Percentiles rank a stretch among this genome's conserved stretches.
phyloP scores from a whole-genome alignment of 805 yeast genomes.

The Scheffersomyces lignosus region DNA sequence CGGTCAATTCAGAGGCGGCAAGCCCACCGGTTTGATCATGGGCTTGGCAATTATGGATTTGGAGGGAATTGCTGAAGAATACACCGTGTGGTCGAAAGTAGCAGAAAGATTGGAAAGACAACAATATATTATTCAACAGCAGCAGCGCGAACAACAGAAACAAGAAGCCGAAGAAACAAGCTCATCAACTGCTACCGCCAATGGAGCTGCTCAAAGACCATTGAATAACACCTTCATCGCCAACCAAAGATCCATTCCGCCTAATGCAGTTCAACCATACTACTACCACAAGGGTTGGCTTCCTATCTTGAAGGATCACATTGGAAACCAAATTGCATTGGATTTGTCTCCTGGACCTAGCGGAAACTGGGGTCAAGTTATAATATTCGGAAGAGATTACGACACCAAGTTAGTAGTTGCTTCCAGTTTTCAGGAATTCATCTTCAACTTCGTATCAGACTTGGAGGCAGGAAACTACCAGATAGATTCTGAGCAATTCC shows the following conservation, averaged over 20 bases:
- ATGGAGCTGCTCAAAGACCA: conserved; percentile 14
- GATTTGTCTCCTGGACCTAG: conserved; percentile 69
- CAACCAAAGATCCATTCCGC: conserved; percentile 39
- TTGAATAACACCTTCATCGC: conserved; percentile 25
- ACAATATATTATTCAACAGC: conserved; percentile 28
- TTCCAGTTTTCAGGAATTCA: conserved; percentile 35
- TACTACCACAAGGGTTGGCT: conserved; percentile 62
- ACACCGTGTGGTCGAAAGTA: conserved; percentile 42
- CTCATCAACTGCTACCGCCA: conserved; percentile 12
- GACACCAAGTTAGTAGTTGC: conserved; percentile 89
- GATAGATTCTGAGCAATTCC: conserved; percentile 32
- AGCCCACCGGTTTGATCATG: conserved; percentile 46
- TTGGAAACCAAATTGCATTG: conserved; percentile 89
- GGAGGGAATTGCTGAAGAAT: conserved; percentile 43
- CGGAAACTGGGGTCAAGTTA: conserved; percentile 89
- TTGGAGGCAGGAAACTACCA: conserved; percentile 42
- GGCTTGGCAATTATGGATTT: conserved; percentile 44
- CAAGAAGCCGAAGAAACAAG: conserved; percentile 5
- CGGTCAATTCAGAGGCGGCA: conserved; percentile 46
- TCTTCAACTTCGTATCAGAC: conserved; percentile 38
- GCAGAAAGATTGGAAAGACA: conserved; percentile 41
- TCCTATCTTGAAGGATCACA: conserved; percentile 83
- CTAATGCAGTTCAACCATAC: conserved; percentile 35
- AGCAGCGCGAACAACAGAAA: conserved; percentile 18
- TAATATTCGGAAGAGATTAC: conserved; percentile 89